Base-by-base conservation (phyloP, 352 stramenopile genomes). In the Pythium sp. region DNA sequence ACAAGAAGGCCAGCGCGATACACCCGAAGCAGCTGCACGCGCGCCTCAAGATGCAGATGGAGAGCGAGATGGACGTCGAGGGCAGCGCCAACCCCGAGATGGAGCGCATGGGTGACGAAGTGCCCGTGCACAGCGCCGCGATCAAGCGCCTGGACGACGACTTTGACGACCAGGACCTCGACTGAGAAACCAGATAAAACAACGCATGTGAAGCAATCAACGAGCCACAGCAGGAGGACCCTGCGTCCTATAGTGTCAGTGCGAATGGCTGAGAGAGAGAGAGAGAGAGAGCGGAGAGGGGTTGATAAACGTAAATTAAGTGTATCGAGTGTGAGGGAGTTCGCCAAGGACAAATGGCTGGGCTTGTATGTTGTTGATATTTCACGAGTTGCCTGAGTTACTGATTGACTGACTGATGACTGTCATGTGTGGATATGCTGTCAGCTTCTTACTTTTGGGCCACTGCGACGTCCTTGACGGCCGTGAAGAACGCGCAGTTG, bases 401-500 rank as follows among this genome's bases (percentile, higher is more conserved):
- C 15, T 49, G 18, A n/a, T 8, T 49, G 14, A 49, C 41, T 49
- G 14, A 49, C 41, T 47, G 41, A 47, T n/a, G 15, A 49, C 41
- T 49, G 41, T 15, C 41, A 9, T 49, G 41, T 49, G 14, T 18
- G 15, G 1, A 41, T 41, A n/a, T 30, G 51, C 51, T 7, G 26
- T 57, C 14, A 20, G 2, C 7, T 51, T 14, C 18, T n/a, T 56
- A 38, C 30, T 65, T 41, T 49, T 73, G 54, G 28, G 56, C 18
- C 22, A 71, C 72, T 3, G 67, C 68, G 22, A 65, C 74, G 55
- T 92, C 83, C 73, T 94, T 95, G 55, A 93, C 75, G n/a, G 88
- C 88, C 5, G 88, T 94, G 72, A 95, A 95, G 73, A 93, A 92
- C 26, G 75, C 76, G 69, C 88, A 95, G 56, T 94, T 82, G 69